Conservation (phyloP, 2,329 filamentous ascomycete species). For the Bipolaris zeicola region DNA sequence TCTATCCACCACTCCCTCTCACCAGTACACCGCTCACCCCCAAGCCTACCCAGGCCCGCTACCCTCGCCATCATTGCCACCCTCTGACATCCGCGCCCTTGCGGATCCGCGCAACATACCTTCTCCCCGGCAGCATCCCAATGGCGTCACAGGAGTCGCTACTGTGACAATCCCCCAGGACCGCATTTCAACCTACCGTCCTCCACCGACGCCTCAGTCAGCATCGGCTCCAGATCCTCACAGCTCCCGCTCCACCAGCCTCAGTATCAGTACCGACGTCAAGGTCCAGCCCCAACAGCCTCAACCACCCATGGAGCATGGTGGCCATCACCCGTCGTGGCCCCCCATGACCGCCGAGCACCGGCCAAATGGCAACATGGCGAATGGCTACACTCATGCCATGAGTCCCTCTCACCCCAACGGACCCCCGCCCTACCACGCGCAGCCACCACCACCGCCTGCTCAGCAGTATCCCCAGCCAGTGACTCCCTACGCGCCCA, state of each 20-base stretch:
- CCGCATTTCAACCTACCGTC: conserved; percentile 40
- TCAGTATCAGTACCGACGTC: conserved; percentile 33
- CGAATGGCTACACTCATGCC: conserved; percentile 41
- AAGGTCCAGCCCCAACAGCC: conserved; percentile 39
- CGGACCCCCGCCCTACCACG: conserved; percentile 41
- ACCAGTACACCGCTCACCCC: conserved; percentile 27
- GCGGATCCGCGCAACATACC: conserved; percentile 42
- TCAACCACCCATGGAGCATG: conserved; percentile 44
- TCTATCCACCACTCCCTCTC: conserved; percentile 33
- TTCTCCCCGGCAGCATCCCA: conserved; percentile 43
- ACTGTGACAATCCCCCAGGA: conserved; percentile 44
- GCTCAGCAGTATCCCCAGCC: conserved; percentile 41
- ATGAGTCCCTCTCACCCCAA: conserved; percentile 39
- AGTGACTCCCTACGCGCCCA: conserved; percentile 29
- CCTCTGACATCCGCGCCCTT: conserved; percentile 42
- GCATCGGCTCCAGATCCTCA: conserved; percentile 28
- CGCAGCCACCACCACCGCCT: conserved; percentile 35
- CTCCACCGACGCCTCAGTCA: conserved; percentile 41
- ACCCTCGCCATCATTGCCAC: conserved; percentile 41
- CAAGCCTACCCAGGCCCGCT: conserved; percentile 32
- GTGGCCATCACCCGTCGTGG: conserved; percentile 41
- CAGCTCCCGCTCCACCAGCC: conserved; percentile 32
- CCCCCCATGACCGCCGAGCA: conserved; percentile 42
- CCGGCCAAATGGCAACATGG: conserved; percentile 38
- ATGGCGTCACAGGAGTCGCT: conserved; percentile 41